Conservation (phyloP, 176 grass and related monocot genomes). For the Avena sativa region DNA sequence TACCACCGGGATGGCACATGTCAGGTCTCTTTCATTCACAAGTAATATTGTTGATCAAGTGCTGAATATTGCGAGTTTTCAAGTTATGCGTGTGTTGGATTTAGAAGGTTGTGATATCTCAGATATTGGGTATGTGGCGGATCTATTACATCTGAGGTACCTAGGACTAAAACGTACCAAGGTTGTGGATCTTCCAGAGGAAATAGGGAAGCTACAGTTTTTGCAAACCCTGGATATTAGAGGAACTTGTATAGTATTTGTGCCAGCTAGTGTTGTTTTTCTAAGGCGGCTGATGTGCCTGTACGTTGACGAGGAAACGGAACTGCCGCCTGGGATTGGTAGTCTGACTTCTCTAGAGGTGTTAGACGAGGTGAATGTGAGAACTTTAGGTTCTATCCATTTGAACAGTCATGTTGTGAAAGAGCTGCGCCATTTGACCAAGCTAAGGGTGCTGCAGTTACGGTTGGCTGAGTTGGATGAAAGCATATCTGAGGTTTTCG, state of each 20-base stretch:
- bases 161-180: neutral
- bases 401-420: neutral
- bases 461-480: accelerated
- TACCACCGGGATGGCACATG: too few relatives aligned
- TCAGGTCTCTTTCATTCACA: too few relatives aligned
- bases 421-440: neutral
- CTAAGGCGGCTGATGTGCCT: neutral
- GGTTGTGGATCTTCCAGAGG: neutral
- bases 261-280: neutral
- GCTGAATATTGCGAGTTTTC: neutral
- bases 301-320: neutral
- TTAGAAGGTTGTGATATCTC: neutral
- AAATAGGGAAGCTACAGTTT: neutral
- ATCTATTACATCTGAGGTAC: neutral
- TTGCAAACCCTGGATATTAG: neutral
- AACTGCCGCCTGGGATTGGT: neutral
- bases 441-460: neutral
- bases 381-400: neutral
- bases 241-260: too few relatives aligned
- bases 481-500: neutral
- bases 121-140: neutral
- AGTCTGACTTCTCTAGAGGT: neutral
- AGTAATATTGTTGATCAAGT: too few relatives aligned
- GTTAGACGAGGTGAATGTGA: neutral
- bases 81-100: neutral